A percentile compares a stretch with the other conserved stretches of the same genome.
phyloP scores from a whole-genome alignment of 2,329 filamentous ascomycete genomes.

The Hypoxylon sp. region DNA sequence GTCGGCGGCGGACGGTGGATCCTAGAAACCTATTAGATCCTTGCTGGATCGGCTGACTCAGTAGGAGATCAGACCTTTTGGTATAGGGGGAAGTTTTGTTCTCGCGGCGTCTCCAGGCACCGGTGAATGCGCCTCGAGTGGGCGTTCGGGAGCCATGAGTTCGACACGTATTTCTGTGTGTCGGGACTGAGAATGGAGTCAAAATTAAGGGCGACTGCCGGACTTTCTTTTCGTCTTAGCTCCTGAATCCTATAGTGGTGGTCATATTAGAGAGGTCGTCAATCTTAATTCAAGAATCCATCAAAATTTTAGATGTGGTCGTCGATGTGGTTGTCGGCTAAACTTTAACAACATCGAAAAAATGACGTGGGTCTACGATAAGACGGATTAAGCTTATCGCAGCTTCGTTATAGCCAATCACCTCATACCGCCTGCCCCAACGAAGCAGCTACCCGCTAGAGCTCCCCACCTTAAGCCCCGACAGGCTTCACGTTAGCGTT shows the following conservation, averaged over 20 bases:
- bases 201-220: too few relatives aligned
- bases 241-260: not conserved
- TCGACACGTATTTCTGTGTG: not conserved
- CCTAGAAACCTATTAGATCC: slow-evolving; percentile 52
- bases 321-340: not conserved
- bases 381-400: slow-evolving; percentile 21
- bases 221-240: not conserved
- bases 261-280: slow-evolving; percentile 23
- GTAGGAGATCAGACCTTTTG: slow-evolving; percentile 43
- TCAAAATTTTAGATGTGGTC: too few relatives aligned
- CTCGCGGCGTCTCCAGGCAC: slow-evolving; percentile 32
- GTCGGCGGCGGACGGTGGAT: slow-evolving; percentile 62
- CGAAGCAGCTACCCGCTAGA: slow-evolving; percentile 9
- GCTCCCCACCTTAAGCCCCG: slow-evolving; percentile 23
- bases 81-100: slow-evolving; percentile 48
- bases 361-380: slow-evolving; percentile 35
- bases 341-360: not conserved
- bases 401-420: slow-evolving; percentile 5
- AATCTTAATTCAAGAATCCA: slow-evolving; percentile 13
- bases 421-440: slow-evolving; percentile 23
- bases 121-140: slow-evolving; percentile 33
- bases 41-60: not conserved
- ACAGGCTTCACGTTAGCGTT: slow-evolving; percentile 19
- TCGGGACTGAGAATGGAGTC: not conserved
- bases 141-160: slow-evolving; percentile 24